Evolutionary conservation across 1,284 basidiomycete genomes (phyloP), one percentile per base, ranked within the genome.

Genomic region (Sanguinoderma infundibulare): DNA sequence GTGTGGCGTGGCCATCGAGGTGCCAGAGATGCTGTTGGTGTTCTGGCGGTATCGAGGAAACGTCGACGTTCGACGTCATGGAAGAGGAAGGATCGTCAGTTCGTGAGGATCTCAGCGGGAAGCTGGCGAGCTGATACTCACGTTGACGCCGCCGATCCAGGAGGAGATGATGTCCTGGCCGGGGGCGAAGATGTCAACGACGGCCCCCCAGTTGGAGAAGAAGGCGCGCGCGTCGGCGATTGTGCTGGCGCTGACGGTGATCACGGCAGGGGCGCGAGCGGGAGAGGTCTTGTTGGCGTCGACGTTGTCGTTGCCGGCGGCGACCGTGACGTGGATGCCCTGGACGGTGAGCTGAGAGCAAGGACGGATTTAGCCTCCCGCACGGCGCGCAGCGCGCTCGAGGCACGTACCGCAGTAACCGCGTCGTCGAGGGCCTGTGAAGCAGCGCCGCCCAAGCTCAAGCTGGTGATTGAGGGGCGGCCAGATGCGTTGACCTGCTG

Each of bases 391-490:
- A 38, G 38, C 15, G 44, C 54, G 24, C 60, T 38, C 20, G 17
- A 32, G 14, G 17, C 26, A 59, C 64, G 6, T 63, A 73, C 72
- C 26, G 67, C 57, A 44, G 68, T 67, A 63, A 91, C 88, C 44
- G 89, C 88, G 60, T 82, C 80, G 74, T 92, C 88, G 49, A 91
- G 80, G 34, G 86, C 78, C 60, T 80, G 79, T 46, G 83, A 84
- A 72, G 85, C 84, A 64, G 84, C 81, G 68, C 89, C 89, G 52
- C 89, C 89, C 56, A 91, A 81, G 57, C 86, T 87, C 87, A 92
- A 87, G 77, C 86, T 87, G 68, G 87, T 87, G 67, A 91, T 84
- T 36, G 87, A 86, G 17, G 77, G 67, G 80, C 88, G 80, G 81
- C 87, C 75, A 58, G 78, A 78, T 56, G 82, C 68, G 64, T 80